Conservation (phyloP, 2,329 filamentous ascomycete species). For the Tolypocladium endophyticum region DNA sequence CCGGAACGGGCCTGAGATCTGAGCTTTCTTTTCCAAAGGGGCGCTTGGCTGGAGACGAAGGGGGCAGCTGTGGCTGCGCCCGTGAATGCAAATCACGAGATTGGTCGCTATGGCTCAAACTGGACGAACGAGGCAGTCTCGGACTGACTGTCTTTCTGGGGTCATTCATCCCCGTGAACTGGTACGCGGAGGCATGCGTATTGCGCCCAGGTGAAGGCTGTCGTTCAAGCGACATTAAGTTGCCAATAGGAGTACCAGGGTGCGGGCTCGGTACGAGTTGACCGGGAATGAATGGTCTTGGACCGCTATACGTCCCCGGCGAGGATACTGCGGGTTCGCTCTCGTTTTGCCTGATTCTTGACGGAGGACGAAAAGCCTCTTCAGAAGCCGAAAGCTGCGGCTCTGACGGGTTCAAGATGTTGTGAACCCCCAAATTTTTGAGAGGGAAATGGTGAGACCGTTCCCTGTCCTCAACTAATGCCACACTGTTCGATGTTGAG, state of each 20-base stretch:
- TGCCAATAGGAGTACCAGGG: slow-evolving; percentile 19
- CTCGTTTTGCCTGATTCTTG: slow-evolving; percentile 7
- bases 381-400: slow-evolving; percentile 11
- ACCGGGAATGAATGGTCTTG: slow-evolving; percentile 13
- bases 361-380: slow-evolving; percentile 5
- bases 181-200: slow-evolving; percentile 18
- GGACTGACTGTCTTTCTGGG: slow-evolving; percentile 21
- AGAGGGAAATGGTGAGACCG: slow-evolving; percentile 13
- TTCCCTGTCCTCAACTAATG: slow-evolving; percentile 11
- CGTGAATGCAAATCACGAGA: slow-evolving; percentile 14
- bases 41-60: slow-evolving; percentile 19
- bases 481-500: slow-evolving; percentile 10
- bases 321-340: slow-evolving; percentile 9
- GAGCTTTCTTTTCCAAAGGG: slow-evolving; percentile 17
- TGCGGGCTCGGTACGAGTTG: slow-evolving; percentile 22
- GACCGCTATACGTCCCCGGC: slow-evolving; percentile 9
- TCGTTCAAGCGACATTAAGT: slow-evolving; percentile 14
- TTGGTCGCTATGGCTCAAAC: slow-evolving; percentile 13
- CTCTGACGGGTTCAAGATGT: slow-evolving; percentile 27
- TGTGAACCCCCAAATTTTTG: slow-evolving; percentile 23
- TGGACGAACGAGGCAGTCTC: slow-evolving; percentile 16
- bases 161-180: slow-evolving; percentile 18
- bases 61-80: slow-evolving; percentile 8
- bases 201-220: slow-evolving; percentile 18
- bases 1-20: slow-evolving; percentile 14